Percentiles rank a stretch among this genome's conserved stretches.
phyloP scores from a whole-genome alignment of 2,329 filamentous ascomycete genomes.

The Coleophoma cylindrospora region DNA sequence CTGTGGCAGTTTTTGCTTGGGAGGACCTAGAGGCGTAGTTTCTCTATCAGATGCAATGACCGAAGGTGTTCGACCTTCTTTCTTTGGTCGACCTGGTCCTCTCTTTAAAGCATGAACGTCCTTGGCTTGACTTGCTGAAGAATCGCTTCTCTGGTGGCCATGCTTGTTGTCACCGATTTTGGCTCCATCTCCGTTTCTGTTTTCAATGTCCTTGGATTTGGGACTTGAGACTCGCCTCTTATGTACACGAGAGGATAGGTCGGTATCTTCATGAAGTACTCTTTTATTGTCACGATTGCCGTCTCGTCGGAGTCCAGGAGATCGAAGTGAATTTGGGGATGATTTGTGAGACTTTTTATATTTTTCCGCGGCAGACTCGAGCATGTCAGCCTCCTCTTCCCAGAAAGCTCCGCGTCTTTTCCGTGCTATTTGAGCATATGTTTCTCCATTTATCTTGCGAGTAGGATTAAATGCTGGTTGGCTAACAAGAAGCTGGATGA shows the following conservation, averaged over 20 bases:
- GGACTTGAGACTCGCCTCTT: conserved; percentile 19
- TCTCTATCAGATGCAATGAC: conserved; percentile 20
- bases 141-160: conserved; percentile 4
- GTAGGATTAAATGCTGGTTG: conserved; percentile 80
- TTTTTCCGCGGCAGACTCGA: conserved; percentile 71
- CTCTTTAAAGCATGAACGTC: conserved; percentile 27
- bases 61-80: conserved; percentile 33
- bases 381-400: conserved; percentile 78
- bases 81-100: conserved; percentile 47
- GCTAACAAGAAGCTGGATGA: conserved; percentile 73
- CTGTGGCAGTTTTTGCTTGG: conserved; percentile 42
- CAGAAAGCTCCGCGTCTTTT: conserved; percentile 81
- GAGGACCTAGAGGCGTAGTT: conserved; percentile 24
- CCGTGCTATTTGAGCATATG: conserved; percentile 83
- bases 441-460: conserved; percentile 65
- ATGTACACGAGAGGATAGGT: conserved; percentile 16
- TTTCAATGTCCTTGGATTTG: conserved; percentile 15
- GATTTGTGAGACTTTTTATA: conserved; percentile 47
- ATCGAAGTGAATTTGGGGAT: conserved; percentile 42
- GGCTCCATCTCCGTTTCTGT: conserved; percentile 8
- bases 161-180: neutral
- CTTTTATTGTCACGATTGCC: conserved; percentile 17
- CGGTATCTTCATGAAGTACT: conserved; percentile 11
- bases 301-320: conserved; percentile 38
- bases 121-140: conserved; percentile 13